phyloP scores from a whole-genome alignment of 805 yeast genomes.

The Wickerhamiella brachini region DNA sequence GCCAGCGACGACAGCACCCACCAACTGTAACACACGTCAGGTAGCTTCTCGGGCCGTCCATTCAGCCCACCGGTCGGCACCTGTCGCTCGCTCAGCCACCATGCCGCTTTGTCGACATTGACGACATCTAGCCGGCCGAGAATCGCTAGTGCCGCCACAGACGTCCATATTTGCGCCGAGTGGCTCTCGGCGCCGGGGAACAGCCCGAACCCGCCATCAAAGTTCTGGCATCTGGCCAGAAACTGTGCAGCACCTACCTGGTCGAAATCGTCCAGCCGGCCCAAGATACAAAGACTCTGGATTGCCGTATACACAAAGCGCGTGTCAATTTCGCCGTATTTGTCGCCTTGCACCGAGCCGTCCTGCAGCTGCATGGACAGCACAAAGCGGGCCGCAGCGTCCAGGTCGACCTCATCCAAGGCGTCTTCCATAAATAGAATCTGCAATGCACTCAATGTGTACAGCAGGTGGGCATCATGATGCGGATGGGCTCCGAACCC shows the following conservation, averaged over 20 bases:
- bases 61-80: conserved; percentile 79
- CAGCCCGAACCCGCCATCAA: conserved; percentile 92
- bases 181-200: conserved; percentile 93
- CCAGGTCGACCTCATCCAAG: conserved; percentile 30
- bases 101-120: conserved; percentile 32
- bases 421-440: conserved; percentile 54
- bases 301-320: conserved; percentile 77
- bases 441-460: conserved; percentile 81
- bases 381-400: conserved; percentile 24
- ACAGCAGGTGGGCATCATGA: conserved; percentile 78
- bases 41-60: conserved; percentile 90
- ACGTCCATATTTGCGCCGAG: conserved; percentile 67
- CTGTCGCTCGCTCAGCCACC: conserved; percentile 92
- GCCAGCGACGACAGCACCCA: conserved; percentile 80
- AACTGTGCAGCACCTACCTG: conserved; percentile 47
- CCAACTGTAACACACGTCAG: conserved; percentile 98
- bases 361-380: conserved; percentile 34
- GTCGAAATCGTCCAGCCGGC: conserved; percentile 37
- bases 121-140: conserved; percentile 40
- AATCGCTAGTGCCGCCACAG: conserved; percentile 69
- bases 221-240: conserved; percentile 61
- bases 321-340: conserved; percentile 85
- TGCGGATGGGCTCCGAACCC: conserved; percentile 85
- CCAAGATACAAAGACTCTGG: conserved; percentile 58
- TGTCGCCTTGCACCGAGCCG: conserved; percentile 83